Evolutionary conservation across 2,329 filamentous ascomycete species (phyloP).

Genomic region (Trichoderma sp.): DNA sequence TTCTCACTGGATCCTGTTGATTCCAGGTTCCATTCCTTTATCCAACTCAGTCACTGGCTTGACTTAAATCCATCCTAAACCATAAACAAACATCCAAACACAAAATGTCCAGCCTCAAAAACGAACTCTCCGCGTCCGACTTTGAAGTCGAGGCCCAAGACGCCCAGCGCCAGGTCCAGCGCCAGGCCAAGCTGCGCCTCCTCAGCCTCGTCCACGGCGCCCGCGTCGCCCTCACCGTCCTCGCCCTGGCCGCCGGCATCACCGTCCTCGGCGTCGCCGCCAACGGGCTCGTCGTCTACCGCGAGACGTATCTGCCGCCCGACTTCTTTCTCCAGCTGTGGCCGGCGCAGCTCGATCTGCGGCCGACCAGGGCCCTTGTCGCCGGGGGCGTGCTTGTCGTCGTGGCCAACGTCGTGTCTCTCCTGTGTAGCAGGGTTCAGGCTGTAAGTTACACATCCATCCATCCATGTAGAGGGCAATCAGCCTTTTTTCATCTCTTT

Average conservation of each 20-base stretch:
- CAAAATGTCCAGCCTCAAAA: slow-evolving; percentile 43
- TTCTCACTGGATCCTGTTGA: too few species aligned
- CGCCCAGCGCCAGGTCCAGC: slow-evolving; percentile 40
- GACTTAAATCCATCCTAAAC: background rate
- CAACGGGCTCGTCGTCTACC: slow-evolving; percentile 58
- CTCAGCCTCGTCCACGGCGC: slow-evolving; percentile 48
- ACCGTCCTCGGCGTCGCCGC: slow-evolving; percentile 57
- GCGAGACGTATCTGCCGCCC: slow-evolving; percentile 52
- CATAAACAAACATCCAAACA: background rate
- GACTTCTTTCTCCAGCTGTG: slow-evolving; percentile 58
- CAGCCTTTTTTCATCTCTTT: background rate
- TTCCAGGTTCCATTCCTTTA: background rate
- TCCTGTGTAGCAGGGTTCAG: slow-evolving; percentile 53
- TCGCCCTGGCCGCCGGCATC: slow-evolving; percentile 56
- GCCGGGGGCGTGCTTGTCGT: slow-evolving; percentile 54
- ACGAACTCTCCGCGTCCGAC: slow-evolving; percentile 48
- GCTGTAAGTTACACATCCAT: slow-evolving; percentile 47
- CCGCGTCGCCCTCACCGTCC: slow-evolving; percentile 50
- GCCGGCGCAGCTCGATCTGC: slow-evolving; percentile 59
- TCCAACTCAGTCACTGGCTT: slow-evolving; percentile 10
- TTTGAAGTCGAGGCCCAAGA: slow-evolving; percentile 52
- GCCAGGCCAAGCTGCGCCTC: slow-evolving; percentile 44
- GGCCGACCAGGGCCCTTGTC: slow-evolving; percentile 59
- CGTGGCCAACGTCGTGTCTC: slow-evolving; percentile 50
- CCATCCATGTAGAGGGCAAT: too few species aligned